These are phyloP conservation scores for Casuarina glauca DNA, from an alignment of 306 rosid species.

Conservation along the genomic window DNA sequence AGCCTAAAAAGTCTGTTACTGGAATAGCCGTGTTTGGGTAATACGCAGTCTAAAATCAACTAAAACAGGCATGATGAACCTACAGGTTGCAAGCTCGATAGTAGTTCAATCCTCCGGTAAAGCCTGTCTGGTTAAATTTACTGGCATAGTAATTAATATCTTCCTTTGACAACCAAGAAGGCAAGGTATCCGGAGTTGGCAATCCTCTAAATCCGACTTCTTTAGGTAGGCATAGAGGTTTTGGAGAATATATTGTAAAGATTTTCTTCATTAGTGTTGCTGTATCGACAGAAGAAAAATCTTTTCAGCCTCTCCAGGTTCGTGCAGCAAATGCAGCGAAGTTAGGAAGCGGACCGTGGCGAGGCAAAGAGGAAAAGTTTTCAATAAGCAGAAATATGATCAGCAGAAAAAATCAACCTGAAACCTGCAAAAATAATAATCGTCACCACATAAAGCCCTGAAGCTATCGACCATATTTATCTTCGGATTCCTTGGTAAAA, in stretches of 20 bases:
- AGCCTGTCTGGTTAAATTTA: constrained; percentile 64
- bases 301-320: constrained; percentile 68
- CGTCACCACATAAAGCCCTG: constrained; percentile 45
- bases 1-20: too few species aligned
- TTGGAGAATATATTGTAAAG: constrained; percentile 39
- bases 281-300: constrained; percentile 50
- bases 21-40: not conserved
- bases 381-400: not conserved
- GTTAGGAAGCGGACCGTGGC: not conserved
- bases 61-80: constrained; percentile 23
- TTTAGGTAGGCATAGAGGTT: constrained; percentile 46
- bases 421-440: constrained; percentile 63
- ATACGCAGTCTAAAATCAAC: constrained; percentile 1
- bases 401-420: constrained; percentile 42
- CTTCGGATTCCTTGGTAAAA: constrained; percentile 40
- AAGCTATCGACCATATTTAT: constrained; percentile 24
- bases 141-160: constrained; percentile 52
- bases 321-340: constrained; percentile 34
- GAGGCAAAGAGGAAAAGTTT: too few species aligned
- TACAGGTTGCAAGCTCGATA: constrained; percentile 64
- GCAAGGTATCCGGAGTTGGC: constrained; percentile 38
- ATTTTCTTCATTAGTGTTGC: constrained; percentile 43
- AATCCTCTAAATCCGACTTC: constrained; percentile 47
- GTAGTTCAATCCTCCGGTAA: constrained; percentile 76
- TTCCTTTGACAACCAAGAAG: constrained; percentile 79